phyloP scores from a whole-genome alignment of 2,329 filamentous ascomycete genomes.

The Lomentospora prolificans region DNA sequence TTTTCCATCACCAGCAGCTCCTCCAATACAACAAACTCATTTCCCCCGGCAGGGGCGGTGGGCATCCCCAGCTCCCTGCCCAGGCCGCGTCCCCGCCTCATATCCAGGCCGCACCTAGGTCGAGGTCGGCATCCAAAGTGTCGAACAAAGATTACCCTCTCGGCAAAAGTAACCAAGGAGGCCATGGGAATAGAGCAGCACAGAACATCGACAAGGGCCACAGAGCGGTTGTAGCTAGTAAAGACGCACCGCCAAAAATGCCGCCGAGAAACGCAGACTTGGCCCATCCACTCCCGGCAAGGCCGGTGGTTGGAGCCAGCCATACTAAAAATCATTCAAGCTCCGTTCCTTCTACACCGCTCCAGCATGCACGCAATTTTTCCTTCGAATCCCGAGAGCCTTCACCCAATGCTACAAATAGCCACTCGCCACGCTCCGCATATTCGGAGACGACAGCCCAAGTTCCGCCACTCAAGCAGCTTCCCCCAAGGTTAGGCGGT shows the following conservation, averaged over 20 bases:
- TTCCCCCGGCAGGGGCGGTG: conserved; percentile 44
- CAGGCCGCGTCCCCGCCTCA: conserved; percentile 39
- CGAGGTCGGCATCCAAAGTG: conserved; percentile 51
- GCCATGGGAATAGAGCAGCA: conserved; percentile 56
- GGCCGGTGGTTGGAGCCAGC: conserved; percentile 12
- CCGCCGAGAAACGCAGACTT: conserved; percentile 31
- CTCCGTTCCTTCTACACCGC: conserved; percentile 87
- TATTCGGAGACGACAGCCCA: conserved; percentile 80
- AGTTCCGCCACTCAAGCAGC: conserved; percentile 56
- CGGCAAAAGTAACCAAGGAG: conserved; percentile 39
- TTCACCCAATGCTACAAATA: conserved; percentile 66
- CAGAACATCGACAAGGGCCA: conserved; percentile 49
- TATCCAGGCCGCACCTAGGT: conserved; percentile 45
- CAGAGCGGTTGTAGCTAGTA: conserved; percentile 51
- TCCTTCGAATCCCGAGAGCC: conserved; percentile 68
- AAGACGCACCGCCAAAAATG: conserved; percentile 43
- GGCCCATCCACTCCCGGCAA: conserved; percentile 15
- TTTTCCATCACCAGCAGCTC: conserved; percentile 49
- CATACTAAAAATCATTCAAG: conserved; percentile 51
- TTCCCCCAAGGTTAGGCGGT: conserved; percentile 47
- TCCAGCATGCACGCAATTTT: conserved; percentile 77
- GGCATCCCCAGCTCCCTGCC: conserved; percentile 42
- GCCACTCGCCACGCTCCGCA: conserved; percentile 79
- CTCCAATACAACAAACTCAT: conserved; percentile 58
- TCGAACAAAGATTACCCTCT: conserved; percentile 41